phyloP scores from a whole-genome alignment of 1,139 yeast genomes.

The Kodamaea derodonti region DNA sequence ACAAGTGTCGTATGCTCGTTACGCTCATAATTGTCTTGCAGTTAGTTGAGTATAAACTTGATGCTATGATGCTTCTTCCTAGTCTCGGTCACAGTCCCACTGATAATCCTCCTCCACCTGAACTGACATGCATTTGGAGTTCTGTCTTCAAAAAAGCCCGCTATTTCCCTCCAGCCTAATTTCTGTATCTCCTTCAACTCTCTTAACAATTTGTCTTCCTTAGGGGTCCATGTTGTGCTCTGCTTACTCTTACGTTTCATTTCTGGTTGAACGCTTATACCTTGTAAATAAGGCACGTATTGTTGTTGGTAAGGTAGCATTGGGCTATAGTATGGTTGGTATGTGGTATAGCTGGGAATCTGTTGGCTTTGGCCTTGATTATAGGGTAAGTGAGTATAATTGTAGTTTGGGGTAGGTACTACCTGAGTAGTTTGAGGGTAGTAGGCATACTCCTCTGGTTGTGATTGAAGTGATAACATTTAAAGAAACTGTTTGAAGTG shows the following conservation, averaged over 20 bases:
- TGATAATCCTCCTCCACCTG: slow-evolving; percentile 43
- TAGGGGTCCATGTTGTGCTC: slow-evolving; percentile 38
- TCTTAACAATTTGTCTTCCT: slow-evolving; percentile 34
- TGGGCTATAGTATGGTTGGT: slow-evolving; percentile 3
- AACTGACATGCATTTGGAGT: slow-evolving; percentile 49
- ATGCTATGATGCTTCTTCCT: slow-evolving; percentile 28
- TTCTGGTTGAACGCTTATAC: slow-evolving; percentile 5
- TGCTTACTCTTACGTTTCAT: slow-evolving; percentile 25
- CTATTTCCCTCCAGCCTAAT: slow-evolving; percentile 45
- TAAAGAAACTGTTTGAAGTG: too few relatives aligned
- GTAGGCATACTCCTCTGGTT: too few relatives aligned
- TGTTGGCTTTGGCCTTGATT: slow-evolving; percentile 2
- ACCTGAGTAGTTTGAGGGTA: background rate
- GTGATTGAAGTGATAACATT: too few relatives aligned
- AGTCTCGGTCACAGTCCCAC: slow-evolving; percentile 19
- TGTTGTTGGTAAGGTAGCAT: background rate
- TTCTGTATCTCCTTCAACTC: slow-evolving; percentile 40
- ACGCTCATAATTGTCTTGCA: too few relatives aligned
- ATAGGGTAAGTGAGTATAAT: background rate
- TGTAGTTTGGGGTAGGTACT: background rate
- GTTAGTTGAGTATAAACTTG: slow-evolving; percentile 20
- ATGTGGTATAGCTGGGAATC: slow-evolving; percentile 2
- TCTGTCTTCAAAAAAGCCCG: slow-evolving; percentile 39
- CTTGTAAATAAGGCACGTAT: slow-evolving; percentile 4
- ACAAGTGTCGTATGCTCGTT: too few relatives aligned